phyloP scores from a whole-genome alignment of 2,329 filamentous ascomycete species.

The Scortechinia acanthostroma region DNA sequence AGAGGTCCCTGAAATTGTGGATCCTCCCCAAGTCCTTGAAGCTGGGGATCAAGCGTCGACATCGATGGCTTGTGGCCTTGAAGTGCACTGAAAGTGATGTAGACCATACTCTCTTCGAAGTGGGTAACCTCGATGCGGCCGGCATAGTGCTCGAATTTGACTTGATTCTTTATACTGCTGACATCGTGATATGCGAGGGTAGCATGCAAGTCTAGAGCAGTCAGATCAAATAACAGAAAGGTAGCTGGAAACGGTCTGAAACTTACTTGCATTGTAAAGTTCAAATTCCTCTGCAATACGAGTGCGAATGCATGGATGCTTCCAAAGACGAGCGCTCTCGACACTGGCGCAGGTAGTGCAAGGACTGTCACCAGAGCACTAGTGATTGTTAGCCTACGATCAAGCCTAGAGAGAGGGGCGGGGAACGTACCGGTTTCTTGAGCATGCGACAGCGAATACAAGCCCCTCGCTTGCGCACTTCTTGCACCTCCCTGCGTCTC shows the following conservation, averaged over 20 bases:
- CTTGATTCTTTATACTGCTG: conserved; percentile 33
- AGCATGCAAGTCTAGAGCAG: conserved; percentile 30
- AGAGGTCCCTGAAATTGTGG: not conserved
- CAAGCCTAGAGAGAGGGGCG: no score
- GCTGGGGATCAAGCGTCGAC: conserved; percentile 20
- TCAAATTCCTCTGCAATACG: conserved; percentile 49
- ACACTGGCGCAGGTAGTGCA: conserved; percentile 50
- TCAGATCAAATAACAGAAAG: not conserved
- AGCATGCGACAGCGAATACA: conserved; percentile 58
- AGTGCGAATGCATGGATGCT: conserved; percentile 47
- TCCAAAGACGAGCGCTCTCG: conserved; percentile 54
- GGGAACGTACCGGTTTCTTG: conserved; percentile 37
- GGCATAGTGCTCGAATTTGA: conserved; percentile 34
- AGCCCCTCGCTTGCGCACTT: conserved; percentile 49
- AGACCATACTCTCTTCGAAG: conserved; percentile 30
- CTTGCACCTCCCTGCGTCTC: conserved; percentile 48
- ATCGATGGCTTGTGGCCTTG: conserved; percentile 23
- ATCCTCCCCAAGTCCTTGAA: conserved; percentile 17
- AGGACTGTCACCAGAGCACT: conserved; percentile 49
- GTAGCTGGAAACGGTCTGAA: not conserved
- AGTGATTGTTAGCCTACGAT: not conserved
- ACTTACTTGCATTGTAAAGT: conserved; percentile 35
- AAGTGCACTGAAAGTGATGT: conserved; percentile 33
- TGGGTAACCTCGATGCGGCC: conserved; percentile 45
- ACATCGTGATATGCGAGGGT: conserved; percentile 41